These are phyloP conservation scores for Collybiopsis confluens DNA, from an alignment of 768 basidiomycete species.

Conservation along the genomic window DNA sequence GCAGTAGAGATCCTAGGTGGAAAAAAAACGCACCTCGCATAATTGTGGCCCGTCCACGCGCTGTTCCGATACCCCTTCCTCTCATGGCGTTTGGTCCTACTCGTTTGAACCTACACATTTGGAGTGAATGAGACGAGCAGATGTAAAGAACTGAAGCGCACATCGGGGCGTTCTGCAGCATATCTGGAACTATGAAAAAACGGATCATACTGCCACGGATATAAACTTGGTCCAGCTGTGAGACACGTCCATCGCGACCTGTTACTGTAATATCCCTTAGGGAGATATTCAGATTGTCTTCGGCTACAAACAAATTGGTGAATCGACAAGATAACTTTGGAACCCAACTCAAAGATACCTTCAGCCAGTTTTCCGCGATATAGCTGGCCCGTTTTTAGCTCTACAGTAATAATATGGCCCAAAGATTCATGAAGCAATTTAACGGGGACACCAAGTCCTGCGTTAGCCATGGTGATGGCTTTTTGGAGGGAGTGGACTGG, in stretches of 20 bases:
- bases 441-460: constrained; percentile 89
- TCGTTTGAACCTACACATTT: constrained; percentile 84
- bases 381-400: constrained; percentile 95
- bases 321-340: constrained; percentile 16
- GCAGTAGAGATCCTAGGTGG: constrained; percentile 2
- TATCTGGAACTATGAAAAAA: constrained; percentile 99
- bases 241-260: constrained; percentile 95
- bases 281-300: constrained; percentile 97
- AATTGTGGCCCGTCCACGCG: constrained; percentile 96
- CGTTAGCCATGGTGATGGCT: constrained; percentile 36
- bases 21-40: constrained; percentile 75
- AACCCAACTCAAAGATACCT: constrained; percentile 43
- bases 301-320: constrained; percentile 52
- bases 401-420: constrained; percentile 96
- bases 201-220: constrained; percentile 97
- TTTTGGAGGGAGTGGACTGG: background rate
- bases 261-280: constrained; percentile 97
- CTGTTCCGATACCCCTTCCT: constrained; percentile 98
- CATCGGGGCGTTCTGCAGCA: constrained; percentile 99
- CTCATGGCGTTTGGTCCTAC: constrained; percentile 98
- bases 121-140: background rate
- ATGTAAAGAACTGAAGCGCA: constrained; percentile 35
- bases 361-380: constrained; percentile 97
- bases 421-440: constrained; percentile 96
- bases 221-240: constrained; percentile 98